Conservation (phyloP, 495 filamentous ascomycete species). For the Podospora pseudoanserina region DNA sequence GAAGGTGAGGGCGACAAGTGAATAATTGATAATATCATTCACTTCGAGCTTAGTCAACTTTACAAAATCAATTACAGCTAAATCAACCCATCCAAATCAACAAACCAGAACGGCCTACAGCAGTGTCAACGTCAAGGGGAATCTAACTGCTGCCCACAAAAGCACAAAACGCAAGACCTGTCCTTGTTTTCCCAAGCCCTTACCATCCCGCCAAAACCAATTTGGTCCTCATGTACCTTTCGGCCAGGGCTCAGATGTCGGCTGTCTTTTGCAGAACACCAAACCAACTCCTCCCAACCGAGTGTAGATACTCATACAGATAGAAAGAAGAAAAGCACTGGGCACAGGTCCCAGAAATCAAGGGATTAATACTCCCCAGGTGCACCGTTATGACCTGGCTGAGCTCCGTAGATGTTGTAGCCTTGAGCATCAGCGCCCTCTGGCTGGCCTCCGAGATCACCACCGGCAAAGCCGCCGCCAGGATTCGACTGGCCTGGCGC, state of each 20-base stretch:
- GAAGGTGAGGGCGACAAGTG: no score
- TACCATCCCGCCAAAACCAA: not conserved
- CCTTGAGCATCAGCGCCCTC: slow-evolving; percentile 56
- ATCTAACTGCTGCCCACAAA: slow-evolving; percentile 5
- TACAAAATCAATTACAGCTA: not conserved
- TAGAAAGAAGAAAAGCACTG: not conserved
- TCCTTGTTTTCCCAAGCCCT: slow-evolving; percentile 5
- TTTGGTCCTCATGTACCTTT: slow-evolving; percentile 6
- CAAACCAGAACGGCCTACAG: not conserved
- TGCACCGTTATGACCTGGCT: slow-evolving; percentile 68
- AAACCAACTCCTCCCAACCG: not conserved
- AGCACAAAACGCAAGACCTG: not conserved
- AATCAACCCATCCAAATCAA: not conserved
- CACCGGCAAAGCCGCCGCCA: slow-evolving; percentile 53
- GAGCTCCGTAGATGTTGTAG: slow-evolving; percentile 56
- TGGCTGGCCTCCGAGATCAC: slow-evolving; percentile 55
- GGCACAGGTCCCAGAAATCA: not conserved
- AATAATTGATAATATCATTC: no score
- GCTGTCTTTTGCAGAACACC: slow-evolving; percentile 1
- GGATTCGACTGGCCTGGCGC: slow-evolving; percentile 48
- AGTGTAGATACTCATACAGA: slow-evolving; percentile 20
- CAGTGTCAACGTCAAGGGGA: slow-evolving; percentile 4
- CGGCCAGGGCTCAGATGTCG: not conserved
- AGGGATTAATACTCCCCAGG: slow-evolving; percentile 40
- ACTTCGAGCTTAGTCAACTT: not conserved